Conservation (phyloP, 2,329 filamentous ascomycete species). For the Clathrospora elynae region DNA sequence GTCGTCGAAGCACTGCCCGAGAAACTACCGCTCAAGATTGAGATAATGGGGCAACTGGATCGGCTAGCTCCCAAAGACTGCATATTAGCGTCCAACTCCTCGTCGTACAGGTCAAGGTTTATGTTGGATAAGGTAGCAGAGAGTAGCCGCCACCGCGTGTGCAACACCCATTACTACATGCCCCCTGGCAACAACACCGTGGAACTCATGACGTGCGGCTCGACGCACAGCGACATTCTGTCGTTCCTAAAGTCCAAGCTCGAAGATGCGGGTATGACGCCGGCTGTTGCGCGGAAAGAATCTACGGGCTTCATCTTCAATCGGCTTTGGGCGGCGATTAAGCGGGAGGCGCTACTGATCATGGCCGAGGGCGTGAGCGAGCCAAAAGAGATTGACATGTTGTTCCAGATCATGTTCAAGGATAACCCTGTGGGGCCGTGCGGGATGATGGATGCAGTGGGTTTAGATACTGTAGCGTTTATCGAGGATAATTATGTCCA, state of each 20-base stretch:
- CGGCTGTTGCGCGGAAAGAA: conserved; percentile 53
- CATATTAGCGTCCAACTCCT: conserved; percentile 59
- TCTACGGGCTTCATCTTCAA: conserved; percentile 63
- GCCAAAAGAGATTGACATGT: conserved; percentile 56
- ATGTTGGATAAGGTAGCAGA: conserved; percentile 54
- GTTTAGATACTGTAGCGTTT: conserved; percentile 59
- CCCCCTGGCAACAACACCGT: conserved; percentile 52
- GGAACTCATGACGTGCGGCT: conserved; percentile 60
- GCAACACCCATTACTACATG: conserved; percentile 61
- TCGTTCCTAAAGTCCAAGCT: conserved; percentile 53
- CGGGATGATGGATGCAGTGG: conserved; percentile 56
- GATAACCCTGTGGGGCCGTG: conserved; percentile 43
- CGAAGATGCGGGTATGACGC: conserved; percentile 50
- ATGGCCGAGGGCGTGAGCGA: conserved; percentile 57
- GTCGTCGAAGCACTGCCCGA: conserved; percentile 62
- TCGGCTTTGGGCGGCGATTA: conserved; percentile 62
- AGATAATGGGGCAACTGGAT: conserved; percentile 57
- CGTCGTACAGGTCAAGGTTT: conserved; percentile 58
- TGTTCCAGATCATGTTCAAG: conserved; percentile 53
- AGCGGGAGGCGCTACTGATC: conserved; percentile 58
- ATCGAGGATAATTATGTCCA: conserved; percentile 61
- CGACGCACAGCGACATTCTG: conserved; percentile 53
- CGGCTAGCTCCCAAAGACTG: conserved; percentile 51
- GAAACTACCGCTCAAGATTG: conserved; percentile 56
- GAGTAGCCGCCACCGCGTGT: conserved; percentile 35